Conservation (phyloP, 352 stramenopile genomes). For the Peronospora destructor region DNA sequence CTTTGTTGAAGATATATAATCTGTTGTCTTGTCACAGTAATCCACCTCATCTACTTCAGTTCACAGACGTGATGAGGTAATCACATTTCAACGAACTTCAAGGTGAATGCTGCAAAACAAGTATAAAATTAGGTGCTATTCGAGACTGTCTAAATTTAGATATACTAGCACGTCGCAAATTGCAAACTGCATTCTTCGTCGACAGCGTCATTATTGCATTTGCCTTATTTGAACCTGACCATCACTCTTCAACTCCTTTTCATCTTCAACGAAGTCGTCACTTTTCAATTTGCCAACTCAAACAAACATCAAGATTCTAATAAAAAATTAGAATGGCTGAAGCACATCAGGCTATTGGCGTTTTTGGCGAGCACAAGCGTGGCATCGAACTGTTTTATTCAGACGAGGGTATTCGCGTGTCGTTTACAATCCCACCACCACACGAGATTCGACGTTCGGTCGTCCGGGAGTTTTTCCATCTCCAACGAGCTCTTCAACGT, state of each 20-base stretch:
- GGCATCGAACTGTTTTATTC: slow-evolving; percentile 83
- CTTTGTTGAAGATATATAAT: too few species aligned
- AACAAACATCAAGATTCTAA: too few species aligned
- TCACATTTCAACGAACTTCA: too few species aligned
- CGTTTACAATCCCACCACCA: slow-evolving; percentile 77
- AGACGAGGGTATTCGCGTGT: slow-evolving; percentile 75
- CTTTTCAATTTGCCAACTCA: too few species aligned
- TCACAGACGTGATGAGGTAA: too few species aligned
- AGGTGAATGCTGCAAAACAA: too few species aligned
- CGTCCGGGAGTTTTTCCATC: slow-evolving; percentile 61
- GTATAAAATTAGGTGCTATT: too few species aligned
- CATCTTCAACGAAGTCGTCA: too few species aligned
- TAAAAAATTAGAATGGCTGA: slow-evolving; percentile 48
- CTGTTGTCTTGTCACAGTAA: too few species aligned
- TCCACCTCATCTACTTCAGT: too few species aligned
- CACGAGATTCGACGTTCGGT: slow-evolving; percentile 60
- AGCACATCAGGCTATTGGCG: slow-evolving; percentile 76
- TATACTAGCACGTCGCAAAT: neutral
- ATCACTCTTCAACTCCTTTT: too few species aligned
- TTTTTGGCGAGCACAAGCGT: slow-evolving; percentile 84
- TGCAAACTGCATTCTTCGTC: slow-evolving; percentile 32
- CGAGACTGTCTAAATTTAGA: too few species aligned
- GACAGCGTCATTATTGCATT: slow-evolving; percentile 44
- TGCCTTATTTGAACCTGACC: slow-evolving; percentile 6
- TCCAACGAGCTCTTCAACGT: slow-evolving; percentile 59